Evolutionary conservation across 2,329 filamentous ascomycete species (phyloP).

Genomic region (Microsporum audouinii): DNA sequence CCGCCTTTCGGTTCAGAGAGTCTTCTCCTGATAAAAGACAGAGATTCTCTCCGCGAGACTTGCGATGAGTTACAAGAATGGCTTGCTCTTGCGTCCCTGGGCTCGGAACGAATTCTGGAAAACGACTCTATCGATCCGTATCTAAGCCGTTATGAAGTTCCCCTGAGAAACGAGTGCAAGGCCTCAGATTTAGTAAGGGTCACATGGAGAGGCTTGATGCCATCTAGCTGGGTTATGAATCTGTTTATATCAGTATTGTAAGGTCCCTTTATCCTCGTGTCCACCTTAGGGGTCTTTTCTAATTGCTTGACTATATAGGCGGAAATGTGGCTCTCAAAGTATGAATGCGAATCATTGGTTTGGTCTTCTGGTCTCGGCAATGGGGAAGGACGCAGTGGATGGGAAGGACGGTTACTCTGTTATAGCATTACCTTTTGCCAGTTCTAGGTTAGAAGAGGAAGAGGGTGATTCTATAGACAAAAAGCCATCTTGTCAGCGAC

Average conservation of each 20-base stretch:
- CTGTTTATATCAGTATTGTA: constrained; percentile 29
- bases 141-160: constrained; percentile 33
- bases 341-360: constrained; percentile 23
- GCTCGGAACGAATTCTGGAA: constrained; percentile 28
- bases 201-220: constrained; percentile 35
- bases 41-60: constrained; percentile 47
- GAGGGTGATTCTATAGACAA: not conserved
- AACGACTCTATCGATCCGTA: constrained; percentile 34
- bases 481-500: not conserved
- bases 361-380: constrained; percentile 23
- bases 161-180: constrained; percentile 19
- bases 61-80: constrained; percentile 50
- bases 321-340: constrained; percentile 5
- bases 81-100: constrained; percentile 45
- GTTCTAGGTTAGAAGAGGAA: not conserved
- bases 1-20: constrained; percentile 26
- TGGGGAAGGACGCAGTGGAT: constrained; percentile 29
- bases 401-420: constrained; percentile 32
- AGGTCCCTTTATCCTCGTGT: constrained; percentile 13
- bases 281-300: not conserved
- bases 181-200: constrained; percentile 25
- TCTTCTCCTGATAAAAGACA: constrained; percentile 6
- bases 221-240: constrained; percentile 29
- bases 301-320: not conserved
- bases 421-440: constrained; percentile 11